Percentiles rank a stretch among this genome's conserved stretches.
Conservation (phyloP, 768 basidiomycete species). For the Auricularia auricula-judae region DNA sequence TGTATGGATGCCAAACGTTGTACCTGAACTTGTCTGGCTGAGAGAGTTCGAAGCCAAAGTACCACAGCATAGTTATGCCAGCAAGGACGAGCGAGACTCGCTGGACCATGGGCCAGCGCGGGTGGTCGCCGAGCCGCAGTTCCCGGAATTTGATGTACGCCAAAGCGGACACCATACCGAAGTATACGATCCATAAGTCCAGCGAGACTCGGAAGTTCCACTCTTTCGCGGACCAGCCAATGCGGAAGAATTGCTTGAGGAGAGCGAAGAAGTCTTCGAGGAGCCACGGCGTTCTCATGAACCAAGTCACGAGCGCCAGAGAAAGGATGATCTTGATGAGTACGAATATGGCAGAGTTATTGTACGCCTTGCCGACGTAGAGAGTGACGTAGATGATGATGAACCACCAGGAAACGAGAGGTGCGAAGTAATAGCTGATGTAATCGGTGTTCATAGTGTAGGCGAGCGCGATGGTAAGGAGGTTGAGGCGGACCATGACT, state of each 20-base stretch:
- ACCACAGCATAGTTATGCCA: conserved; percentile 53
- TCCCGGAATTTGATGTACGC: conserved; percentile 68
- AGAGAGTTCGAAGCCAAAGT: conserved; percentile 68
- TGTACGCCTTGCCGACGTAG: conserved; percentile 56
- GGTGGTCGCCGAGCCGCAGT: conserved; percentile 54
- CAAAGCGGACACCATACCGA: conserved; percentile 72
- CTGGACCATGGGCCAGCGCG: conserved; percentile 46
- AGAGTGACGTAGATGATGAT: conserved; percentile 77
- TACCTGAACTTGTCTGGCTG: conserved; percentile 76
- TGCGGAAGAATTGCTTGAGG: conserved; percentile 54
- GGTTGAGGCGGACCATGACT: conserved; percentile 72
- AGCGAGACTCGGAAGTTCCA: conserved; percentile 84
- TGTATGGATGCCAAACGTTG: conserved; percentile 75
- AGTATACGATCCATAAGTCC: conserved; percentile 83
- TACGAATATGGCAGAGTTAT: conserved; percentile 57
- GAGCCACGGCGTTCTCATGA: conserved; percentile 54
- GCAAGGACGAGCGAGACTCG: conserved; percentile 42
- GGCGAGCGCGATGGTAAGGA: conserved; percentile 69
- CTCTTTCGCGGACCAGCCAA: conserved; percentile 76
- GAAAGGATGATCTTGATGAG: conserved; percentile 60
- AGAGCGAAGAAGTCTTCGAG: conserved; percentile 54
- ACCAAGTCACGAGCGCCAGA: conserved; percentile 47
- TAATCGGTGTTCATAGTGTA: conserved; percentile 92
- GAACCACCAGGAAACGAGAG: conserved; percentile 86
- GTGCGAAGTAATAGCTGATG: conserved; percentile 83